Percentiles rank a stretch among this genome's conserved stretches.
Conservation (phyloP, 2,329 filamentous ascomycete species). For the Aureobasidium melanogenum region DNA sequence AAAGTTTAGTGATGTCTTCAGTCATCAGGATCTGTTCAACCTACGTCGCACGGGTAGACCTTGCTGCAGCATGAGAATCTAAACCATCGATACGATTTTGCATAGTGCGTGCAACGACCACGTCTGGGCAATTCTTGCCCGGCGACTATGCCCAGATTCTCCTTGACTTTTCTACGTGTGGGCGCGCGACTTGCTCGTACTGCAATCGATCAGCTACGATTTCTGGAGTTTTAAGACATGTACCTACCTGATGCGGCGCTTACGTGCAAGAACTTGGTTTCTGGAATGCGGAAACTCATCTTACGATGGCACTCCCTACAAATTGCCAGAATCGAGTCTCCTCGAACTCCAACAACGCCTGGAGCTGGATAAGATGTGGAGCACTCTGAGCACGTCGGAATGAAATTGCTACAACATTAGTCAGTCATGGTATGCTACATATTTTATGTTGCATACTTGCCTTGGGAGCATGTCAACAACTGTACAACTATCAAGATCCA, state of each 20-base stretch:
- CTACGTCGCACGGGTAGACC: conserved; percentile 49
- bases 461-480: conserved; percentile 67
- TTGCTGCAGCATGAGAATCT: conserved; percentile 49
- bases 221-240: neutral
- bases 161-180: conserved; percentile 31
- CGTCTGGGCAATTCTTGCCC: conserved; percentile 46
- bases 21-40: conserved; percentile 14
- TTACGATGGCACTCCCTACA: conserved; percentile 72
- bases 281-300: conserved; percentile 72
- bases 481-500: conserved; percentile 67
- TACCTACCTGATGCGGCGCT: conserved; percentile 37
- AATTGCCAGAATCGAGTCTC: conserved; percentile 63
- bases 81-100: conserved; percentile 50
- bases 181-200: conserved; percentile 23
- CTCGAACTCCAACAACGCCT: conserved; percentile 63
- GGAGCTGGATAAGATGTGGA: conserved; percentile 55
- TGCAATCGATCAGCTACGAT: neutral
- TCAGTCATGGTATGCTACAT: neutral
- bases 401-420: conserved; percentile 51
- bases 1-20: neutral
- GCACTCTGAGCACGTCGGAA: conserved; percentile 69
- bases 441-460: conserved; percentile 25
- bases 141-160: conserved; percentile 46
- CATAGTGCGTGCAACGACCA: conserved; percentile 46
- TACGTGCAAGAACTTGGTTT: conserved; percentile 68